These are phyloP conservation scores for Colletotrichum sp. DNA, from an alignment of 2,329 filamentous ascomycete species.

Conservation along the genomic window DNA sequence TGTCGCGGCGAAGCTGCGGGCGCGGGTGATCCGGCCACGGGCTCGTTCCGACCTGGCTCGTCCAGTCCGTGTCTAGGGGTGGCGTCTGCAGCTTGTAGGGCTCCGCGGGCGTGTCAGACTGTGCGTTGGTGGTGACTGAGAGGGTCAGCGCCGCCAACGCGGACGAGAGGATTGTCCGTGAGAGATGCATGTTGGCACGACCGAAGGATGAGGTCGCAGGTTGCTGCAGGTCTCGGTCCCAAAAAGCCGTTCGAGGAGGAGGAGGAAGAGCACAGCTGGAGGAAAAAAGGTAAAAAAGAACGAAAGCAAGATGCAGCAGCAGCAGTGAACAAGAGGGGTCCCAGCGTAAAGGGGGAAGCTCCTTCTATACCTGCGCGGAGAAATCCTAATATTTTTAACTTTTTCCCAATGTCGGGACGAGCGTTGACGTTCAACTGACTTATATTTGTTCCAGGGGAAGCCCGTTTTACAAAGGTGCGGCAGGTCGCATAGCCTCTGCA, in stretches of 20 bases:
- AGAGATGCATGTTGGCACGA: constrained; percentile 3
- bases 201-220: not conserved
- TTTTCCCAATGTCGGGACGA: constrained; percentile 6
- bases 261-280: not conserved
- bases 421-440: constrained; percentile 9
- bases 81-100: constrained; percentile 43
- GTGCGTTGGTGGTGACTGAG: not conserved
- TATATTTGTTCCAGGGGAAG: not conserved
- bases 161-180: not conserved
- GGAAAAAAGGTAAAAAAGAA: not conserved
- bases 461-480: not conserved
- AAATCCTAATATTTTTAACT: not conserved
- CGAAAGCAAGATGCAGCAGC: not conserved
- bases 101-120: not conserved
- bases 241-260: not conserved
- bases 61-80: constrained; percentile 57
- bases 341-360: not conserved
- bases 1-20: constrained; percentile 57
- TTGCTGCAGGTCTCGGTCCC: not conserved
- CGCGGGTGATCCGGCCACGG: constrained; percentile 65
- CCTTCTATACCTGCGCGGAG: constrained; percentile 3
- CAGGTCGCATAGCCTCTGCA: constrained; percentile 1
- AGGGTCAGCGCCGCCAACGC: not conserved
- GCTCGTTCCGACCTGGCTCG: constrained; percentile 52
- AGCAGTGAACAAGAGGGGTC: constrained; percentile 14